Evolutionary conservation across 768 basidiomycete genomes (phyloP).

Genomic region (Termitomyces sp.): DNA sequence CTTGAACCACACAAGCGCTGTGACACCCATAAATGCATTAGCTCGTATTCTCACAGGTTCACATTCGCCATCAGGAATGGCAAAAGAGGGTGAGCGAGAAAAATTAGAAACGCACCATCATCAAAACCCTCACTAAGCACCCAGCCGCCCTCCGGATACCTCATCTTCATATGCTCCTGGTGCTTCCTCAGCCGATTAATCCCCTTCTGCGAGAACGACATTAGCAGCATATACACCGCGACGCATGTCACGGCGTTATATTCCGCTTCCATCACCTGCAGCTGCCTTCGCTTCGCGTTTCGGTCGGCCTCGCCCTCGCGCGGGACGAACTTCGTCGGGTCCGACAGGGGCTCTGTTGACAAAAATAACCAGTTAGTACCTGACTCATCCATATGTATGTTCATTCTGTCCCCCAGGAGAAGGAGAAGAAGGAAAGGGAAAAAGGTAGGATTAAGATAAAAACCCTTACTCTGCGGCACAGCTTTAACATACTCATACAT

Average conservation of each 20-base stretch:
- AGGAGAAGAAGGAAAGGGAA: slow-evolving; percentile 24
- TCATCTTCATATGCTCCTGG: slow-evolving; percentile 80
- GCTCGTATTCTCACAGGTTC: not conserved
- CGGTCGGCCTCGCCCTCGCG: slow-evolving; percentile 70
- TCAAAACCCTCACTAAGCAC: slow-evolving; percentile 76
- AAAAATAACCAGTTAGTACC: too few species aligned
- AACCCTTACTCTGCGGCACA: slow-evolving; percentile 61
- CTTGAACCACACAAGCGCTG: slow-evolving; percentile 87
- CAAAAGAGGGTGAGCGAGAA: not conserved
- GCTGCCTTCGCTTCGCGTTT: slow-evolving; percentile 60
- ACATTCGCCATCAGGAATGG: not conserved
- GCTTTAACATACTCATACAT: slow-evolving; percentile 88
- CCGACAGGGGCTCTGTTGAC: slow-evolving; percentile 65
- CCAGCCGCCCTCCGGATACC: slow-evolving; percentile 69
- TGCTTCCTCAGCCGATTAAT: slow-evolving; percentile 76
- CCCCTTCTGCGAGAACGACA: slow-evolving; percentile 91
- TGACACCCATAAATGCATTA: slow-evolving; percentile 3
- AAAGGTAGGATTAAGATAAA: too few species aligned
- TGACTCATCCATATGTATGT: too few species aligned
- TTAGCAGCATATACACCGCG: slow-evolving; percentile 84
- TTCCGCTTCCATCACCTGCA: slow-evolving; percentile 75
- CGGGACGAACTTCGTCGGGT: slow-evolving; percentile 68
- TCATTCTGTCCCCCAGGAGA: too few species aligned
- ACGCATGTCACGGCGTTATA: slow-evolving; percentile 82
- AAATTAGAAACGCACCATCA: slow-evolving; percentile 44